phyloP scores from a whole-genome alignment of 768 basidiomycete species.

The Leccinum ochraceum region DNA sequence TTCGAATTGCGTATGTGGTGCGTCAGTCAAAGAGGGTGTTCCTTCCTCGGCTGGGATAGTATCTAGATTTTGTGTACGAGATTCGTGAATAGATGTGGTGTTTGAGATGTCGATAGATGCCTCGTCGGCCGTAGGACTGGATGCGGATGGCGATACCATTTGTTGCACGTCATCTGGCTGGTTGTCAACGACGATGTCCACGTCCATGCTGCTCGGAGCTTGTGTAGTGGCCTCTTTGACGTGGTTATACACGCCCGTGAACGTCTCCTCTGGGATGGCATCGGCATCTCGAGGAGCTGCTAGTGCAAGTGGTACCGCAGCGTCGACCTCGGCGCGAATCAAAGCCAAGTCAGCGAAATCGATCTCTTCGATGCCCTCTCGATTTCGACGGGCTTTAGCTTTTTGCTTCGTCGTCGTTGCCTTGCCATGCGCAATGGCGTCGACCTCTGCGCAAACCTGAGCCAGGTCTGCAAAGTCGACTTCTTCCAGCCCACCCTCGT shows the following conservation, averaged over 20 bases:
- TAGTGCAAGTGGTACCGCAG: neutral
- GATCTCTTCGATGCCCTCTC: constrained; percentile 46
- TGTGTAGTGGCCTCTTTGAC: constrained; percentile 2
- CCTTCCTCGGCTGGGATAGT: constrained; percentile 1
- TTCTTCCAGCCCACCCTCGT: constrained; percentile 46
- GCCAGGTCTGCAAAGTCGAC: constrained; percentile 68
- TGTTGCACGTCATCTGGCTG: neutral
- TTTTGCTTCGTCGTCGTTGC: neutral
- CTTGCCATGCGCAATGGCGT: constrained; percentile 22
- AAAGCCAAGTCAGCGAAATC: constrained; percentile 52
- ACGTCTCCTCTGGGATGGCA: constrained; percentile 34
- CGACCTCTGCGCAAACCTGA: constrained; percentile 45
- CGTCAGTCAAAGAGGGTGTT: no score
- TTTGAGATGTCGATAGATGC: constrained; percentile 12
- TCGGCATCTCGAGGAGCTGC: constrained; percentile 17
- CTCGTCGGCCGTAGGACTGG: constrained; percentile 3
- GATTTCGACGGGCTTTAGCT: constrained; percentile 20
- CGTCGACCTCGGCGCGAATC: constrained; percentile 23
- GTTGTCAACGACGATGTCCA: constrained; percentile 9
- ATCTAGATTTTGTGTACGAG: neutral
- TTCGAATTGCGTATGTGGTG: neutral
- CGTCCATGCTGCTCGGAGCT: neutral
- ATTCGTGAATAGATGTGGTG: neutral
- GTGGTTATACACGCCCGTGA: constrained; percentile 38
- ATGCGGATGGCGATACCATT: neutral